Percentiles rank a stretch among this genome's conserved stretches.
phyloP scores from a whole-genome alignment of 305 asterid species.

The Salvia sclarea region DNA sequence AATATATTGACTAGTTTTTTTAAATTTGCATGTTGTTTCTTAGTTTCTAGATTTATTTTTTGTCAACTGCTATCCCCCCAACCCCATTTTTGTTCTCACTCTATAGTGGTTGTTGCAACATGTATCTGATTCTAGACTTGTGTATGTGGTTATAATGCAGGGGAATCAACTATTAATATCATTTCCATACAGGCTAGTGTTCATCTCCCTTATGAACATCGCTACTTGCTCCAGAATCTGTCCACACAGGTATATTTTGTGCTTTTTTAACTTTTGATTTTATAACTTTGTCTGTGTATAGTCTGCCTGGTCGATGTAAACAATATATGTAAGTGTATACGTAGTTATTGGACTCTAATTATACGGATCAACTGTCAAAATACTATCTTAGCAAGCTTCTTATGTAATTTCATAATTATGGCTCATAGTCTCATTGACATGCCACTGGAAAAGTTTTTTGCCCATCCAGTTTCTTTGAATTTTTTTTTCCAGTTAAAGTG shows the following conservation, averaged over 20 bases:
- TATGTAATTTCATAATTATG: background rate
- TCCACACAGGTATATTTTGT: constrained; percentile 66
- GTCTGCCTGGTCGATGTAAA: constrained; percentile 1
- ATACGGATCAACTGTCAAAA: background rate
- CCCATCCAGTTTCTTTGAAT: background rate
- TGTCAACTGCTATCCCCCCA: background rate
- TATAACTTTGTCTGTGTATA: background rate
- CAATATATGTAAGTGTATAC: background rate
- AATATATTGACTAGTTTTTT: background rate
- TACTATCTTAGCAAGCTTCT: background rate
- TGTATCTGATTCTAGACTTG: constrained; percentile 27
- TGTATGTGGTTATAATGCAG: constrained; percentile 44
- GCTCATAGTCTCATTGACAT: background rate
- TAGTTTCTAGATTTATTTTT: background rate
- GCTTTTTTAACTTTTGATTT: background rate
- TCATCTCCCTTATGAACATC: constrained; percentile 81
- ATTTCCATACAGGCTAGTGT: constrained; percentile 85
- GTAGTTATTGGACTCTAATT: constrained; percentile 2
- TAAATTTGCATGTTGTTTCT: constrained; percentile 3
- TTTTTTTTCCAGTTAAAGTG: background rate
- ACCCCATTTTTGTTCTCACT: background rate
- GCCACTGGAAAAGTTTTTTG: background rate
- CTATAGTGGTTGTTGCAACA: constrained; percentile 4
- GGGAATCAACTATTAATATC: constrained; percentile 64
- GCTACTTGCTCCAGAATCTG: constrained; percentile 82